Percentiles rank a stretch among this genome's conserved stretches.
Evolutionary conservation across 352 stramenopile species (phyloP).

Genomic region (Globisporangium yorkense): DNA sequence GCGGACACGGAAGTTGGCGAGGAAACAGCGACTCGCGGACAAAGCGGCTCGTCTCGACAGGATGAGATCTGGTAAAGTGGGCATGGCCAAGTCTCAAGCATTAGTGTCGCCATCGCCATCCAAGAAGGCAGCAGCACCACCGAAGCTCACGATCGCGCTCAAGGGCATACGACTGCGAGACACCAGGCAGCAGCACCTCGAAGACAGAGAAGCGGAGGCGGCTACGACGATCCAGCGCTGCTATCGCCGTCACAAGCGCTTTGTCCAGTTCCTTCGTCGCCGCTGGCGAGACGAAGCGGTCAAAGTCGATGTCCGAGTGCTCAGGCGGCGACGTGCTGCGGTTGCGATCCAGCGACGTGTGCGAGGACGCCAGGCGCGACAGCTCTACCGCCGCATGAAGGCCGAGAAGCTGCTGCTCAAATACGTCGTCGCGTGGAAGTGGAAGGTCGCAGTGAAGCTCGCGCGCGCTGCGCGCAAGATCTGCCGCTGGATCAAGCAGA

Average conservation of each 20-base stretch:
- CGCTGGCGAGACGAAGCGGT: slow-evolving; percentile 23
- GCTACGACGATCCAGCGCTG: slow-evolving; percentile 21
- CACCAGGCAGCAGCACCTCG: not conserved
- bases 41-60: slow-evolving; percentile 15
- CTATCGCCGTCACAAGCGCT: slow-evolving; percentile 18
- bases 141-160: slow-evolving; percentile 1
- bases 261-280: slow-evolving; percentile 8
- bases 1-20: slow-evolving; percentile 25
- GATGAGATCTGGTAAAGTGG: too few relatives aligned
- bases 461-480: slow-evolving; percentile 25
- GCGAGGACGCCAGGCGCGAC: slow-evolving; percentile 23
- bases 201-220: not conserved
- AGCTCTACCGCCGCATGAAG: slow-evolving; percentile 14
- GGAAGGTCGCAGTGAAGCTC: slow-evolving; percentile 15
- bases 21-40: slow-evolving; percentile 16
- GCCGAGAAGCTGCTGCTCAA: slow-evolving; percentile 21
- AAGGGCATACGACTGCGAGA: slow-evolving; percentile 1
- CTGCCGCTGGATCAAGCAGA: slow-evolving; percentile 30
- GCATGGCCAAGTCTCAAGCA: not conserved
- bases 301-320: slow-evolving; percentile 24
- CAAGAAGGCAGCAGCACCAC: not conserved
- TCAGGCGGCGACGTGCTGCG: slow-evolving; percentile 19
- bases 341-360: slow-evolving; percentile 28
- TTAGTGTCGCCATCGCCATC: not conserved
- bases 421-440: slow-evolving; percentile 34